These are phyloP conservation scores for Beta corolliflora DNA, from an alignment of 179 eudicot species.

Conservation along the genomic window DNA sequence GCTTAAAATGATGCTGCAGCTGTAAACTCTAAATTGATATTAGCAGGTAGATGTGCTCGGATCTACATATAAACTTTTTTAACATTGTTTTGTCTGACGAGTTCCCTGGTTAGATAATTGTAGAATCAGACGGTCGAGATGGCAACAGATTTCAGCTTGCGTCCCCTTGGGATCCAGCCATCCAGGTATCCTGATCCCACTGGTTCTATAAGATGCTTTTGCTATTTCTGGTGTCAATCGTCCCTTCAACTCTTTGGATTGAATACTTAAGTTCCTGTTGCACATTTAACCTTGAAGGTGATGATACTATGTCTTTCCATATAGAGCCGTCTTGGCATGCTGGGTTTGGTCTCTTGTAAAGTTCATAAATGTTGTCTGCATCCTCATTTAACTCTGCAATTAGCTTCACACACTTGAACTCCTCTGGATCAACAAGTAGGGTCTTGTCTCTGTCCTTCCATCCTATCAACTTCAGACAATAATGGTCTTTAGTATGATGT, in stretches of 20 bases:
- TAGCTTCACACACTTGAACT: slow-evolving; percentile 66
- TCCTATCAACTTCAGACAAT: slow-evolving; percentile 84
- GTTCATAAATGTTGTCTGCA: slow-evolving; percentile 77
- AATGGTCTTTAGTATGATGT: slow-evolving; percentile 25
- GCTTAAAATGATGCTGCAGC: slow-evolving; percentile 20
- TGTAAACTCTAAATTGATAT: slow-evolving; percentile 14
- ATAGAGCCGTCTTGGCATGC: slow-evolving; percentile 65
- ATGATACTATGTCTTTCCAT: slow-evolving; percentile 93
- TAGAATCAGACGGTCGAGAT: slow-evolving; percentile 24
- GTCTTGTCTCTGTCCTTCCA: slow-evolving; percentile 98
- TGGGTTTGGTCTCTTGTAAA: slow-evolving; percentile 70
- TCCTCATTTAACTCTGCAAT: slow-evolving; percentile 68
- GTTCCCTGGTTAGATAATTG: background rate
- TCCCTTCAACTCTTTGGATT: slow-evolving; percentile 74
- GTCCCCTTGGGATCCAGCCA: background rate
- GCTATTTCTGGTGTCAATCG: slow-evolving; percentile 27
- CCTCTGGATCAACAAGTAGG: slow-evolving; percentile 92
- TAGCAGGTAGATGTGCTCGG: slow-evolving; percentile 23
- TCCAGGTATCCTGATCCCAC: slow-evolving; percentile 5
- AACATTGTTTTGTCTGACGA: slow-evolving; percentile 18
- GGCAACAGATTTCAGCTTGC: slow-evolving; percentile 21
- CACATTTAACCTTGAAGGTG: slow-evolving; percentile 87
- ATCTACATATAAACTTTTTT: slow-evolving; percentile 22
- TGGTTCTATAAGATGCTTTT: slow-evolving; percentile 12
- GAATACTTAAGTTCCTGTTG: slow-evolving; percentile 91